Base-by-base conservation (phyloP, 2,329 filamentous ascomycete species). In the Lasiodiplodia sp. region DNA sequence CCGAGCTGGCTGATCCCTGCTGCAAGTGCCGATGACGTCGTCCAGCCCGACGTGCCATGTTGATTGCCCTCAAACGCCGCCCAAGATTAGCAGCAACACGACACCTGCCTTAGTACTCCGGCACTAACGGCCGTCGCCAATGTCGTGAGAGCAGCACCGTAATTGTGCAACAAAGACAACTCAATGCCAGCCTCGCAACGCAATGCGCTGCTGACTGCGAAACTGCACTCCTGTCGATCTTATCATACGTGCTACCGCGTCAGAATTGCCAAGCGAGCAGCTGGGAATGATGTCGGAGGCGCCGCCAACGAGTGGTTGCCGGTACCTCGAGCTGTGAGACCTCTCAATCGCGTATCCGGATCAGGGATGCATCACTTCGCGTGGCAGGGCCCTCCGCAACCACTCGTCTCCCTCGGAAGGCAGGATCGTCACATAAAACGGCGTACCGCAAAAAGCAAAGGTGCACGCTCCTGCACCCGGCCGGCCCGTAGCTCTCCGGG, bases 181-280 rank as follows among this genome's bases (percentile, higher is more conserved):
- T 34, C 31, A 47, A 47, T 47, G 40, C 40, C 16, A 47, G 40
- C 14, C 16, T 16, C 7, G 40, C 16, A 10, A 34, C 8, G 16
- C 44, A 47, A 47, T 47, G 44, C 44, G 44, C 8, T 47, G 44
- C 18, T 47, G 44, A 47, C 40, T n/a, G 40, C 40, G 40, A 14
- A 47, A 58, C 38, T 44, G 37, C 56, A 44, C 56, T 60, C 56
- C 56, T 60, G 56, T 44, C 56, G 37, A 60, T 44, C 56, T 60
- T 31, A 18, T n/a, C 55, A 14, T n/a, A n/a, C 55, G 55, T 57
- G 34, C 21, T 14, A 44, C 56, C 28, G 5, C 8, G n/a, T 25
- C 21, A 37, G 10, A 12, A 40, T 62, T 62, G 16, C 57, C 38
- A 28, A 60, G 21, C 4, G 56, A 44, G 56, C 21, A 3, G 14